phyloP scores from a whole-genome alignment of 768 basidiomycete genomes.

The Tulasnella calospora region DNA sequence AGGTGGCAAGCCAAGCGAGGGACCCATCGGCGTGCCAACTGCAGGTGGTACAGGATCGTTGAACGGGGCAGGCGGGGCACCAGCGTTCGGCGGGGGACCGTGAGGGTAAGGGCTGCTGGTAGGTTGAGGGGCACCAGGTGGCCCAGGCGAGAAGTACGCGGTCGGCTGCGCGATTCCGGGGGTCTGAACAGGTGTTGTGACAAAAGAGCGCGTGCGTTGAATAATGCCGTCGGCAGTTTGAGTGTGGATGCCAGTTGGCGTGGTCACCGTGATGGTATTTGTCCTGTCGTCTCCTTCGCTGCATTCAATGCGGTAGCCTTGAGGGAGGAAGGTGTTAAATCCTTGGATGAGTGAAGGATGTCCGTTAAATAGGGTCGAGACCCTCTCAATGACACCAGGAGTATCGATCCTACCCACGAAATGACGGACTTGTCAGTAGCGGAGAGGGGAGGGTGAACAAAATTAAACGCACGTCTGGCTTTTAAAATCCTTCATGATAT shows the following conservation, averaged over 20 bases:
- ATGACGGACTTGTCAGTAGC: neutral
- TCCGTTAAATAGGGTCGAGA: constrained; percentile 86
- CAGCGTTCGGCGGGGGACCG: neutral
- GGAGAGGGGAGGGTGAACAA: neutral
- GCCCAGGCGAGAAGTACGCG: constrained; percentile 1
- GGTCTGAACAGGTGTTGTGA: neutral
- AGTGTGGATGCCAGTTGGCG: constrained; percentile 37
- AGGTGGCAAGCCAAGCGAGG: constrained; percentile 2
- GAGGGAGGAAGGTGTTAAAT: constrained; percentile 96
- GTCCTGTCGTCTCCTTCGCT: constrained; percentile 31
- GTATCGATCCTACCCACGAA: constrained; percentile 75
- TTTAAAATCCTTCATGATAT: constrained; percentile 87
- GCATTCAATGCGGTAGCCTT: constrained; percentile 86
- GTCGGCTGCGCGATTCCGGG: neutral
- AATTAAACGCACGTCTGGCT: constrained; percentile 68
- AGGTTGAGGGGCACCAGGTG: neutral
- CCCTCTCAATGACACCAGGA: constrained; percentile 92
- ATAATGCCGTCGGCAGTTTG: constrained; percentile 30
- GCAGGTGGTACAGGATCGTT: constrained; percentile 12
- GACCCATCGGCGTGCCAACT: neutral
- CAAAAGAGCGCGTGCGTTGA: constrained; percentile 15
- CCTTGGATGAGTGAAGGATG: constrained; percentile 90
- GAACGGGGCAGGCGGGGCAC: neutral
- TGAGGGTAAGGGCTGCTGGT: neutral
- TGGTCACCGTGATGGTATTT: constrained; percentile 40